phyloP scores from a whole-genome alignment of 352 stramenopile species.

The Globisporangium carolinianum region DNA sequence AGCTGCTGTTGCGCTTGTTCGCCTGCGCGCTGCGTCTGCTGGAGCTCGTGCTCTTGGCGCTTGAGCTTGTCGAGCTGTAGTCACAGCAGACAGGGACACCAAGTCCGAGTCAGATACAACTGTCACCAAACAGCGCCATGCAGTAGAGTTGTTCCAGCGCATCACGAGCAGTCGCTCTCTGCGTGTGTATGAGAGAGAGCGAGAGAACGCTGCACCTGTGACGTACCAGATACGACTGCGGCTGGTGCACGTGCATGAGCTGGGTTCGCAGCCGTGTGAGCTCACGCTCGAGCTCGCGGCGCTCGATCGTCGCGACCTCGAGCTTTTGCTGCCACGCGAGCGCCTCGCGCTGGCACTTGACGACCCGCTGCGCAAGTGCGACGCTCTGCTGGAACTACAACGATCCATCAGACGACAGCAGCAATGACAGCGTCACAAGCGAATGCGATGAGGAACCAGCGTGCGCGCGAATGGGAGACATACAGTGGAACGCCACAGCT shows the following conservation, averaged over 20 bases:
- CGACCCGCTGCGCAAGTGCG: slow-evolving; percentile 53
- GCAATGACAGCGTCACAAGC: too few relatives aligned
- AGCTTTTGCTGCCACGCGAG: slow-evolving; percentile 36
- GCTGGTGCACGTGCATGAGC: slow-evolving; percentile 52
- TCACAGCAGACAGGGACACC: too few relatives aligned
- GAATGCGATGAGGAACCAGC: not conserved
- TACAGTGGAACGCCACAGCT: too few relatives aligned
- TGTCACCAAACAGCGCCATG: too few relatives aligned
- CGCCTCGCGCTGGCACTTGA: slow-evolving; percentile 52
- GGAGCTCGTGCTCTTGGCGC: slow-evolving; percentile 36
- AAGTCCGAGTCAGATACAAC: too few relatives aligned
- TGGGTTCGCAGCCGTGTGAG: slow-evolving; percentile 26
- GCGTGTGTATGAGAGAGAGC: not conserved
- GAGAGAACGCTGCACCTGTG: not conserved
- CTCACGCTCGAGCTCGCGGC: slow-evolving; percentile 19
- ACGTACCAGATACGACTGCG: slow-evolving; percentile 63
- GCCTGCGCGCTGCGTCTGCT: slow-evolving; percentile 14
- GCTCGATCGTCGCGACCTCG: slow-evolving; percentile 22
- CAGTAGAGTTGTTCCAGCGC: too few relatives aligned
- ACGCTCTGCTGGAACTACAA: slow-evolving; percentile 77
- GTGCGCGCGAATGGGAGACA: too few relatives aligned
- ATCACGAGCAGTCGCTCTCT: too few relatives aligned
- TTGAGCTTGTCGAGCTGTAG: slow-evolving; percentile 65
- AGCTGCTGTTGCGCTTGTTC: slow-evolving; percentile 31
- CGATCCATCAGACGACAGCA: too few relatives aligned